phyloP scores from a whole-genome alignment of 352 stramenopile species.

The Thraustochytrium sp. region DNA sequence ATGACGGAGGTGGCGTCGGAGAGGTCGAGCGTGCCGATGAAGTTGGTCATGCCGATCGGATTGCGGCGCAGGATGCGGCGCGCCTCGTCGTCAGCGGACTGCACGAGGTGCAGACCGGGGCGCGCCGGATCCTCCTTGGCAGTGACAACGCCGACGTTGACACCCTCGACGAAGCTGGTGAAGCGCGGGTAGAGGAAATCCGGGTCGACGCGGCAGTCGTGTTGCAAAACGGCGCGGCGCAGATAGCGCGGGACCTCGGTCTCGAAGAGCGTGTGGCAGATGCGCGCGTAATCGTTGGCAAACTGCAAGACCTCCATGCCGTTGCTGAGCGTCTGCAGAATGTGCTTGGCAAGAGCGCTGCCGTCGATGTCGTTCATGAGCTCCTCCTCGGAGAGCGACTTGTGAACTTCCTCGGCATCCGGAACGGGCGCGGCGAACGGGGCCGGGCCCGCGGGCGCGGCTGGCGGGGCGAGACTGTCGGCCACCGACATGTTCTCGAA shows the following conservation, averaged over 20 bases:
- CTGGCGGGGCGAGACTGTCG: background rate
- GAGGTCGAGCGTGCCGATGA: constrained; percentile 19
- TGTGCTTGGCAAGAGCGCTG: background rate
- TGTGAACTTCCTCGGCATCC: background rate
- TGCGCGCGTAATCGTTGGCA: constrained; percentile 23
- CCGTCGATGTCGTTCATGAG: constrained; percentile 24
- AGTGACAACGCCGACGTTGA: background rate
- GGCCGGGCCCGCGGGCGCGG: background rate
- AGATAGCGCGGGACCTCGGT: background rate
- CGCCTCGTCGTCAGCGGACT: background rate
- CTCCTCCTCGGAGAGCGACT: constrained; percentile 14
- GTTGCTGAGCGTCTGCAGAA: background rate
- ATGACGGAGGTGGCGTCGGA: constrained; percentile 22
- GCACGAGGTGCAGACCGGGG: background rate
- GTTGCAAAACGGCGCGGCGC: background rate
- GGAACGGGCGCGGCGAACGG: background rate
- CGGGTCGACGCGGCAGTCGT: constrained; percentile 1
- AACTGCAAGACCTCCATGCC: constrained; percentile 3
- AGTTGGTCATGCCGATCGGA: constrained; percentile 16
- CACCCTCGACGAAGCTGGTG: constrained; percentile 15
- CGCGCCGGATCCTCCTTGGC: background rate
- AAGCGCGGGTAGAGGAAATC: constrained; percentile 34
- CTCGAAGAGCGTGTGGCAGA: constrained; percentile 11
- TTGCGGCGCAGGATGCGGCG: background rate
- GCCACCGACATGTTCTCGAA: background rate